Conservation (phyloP, 2,329 filamentous ascomycete genomes). For the Penicillium palitans region DNA sequence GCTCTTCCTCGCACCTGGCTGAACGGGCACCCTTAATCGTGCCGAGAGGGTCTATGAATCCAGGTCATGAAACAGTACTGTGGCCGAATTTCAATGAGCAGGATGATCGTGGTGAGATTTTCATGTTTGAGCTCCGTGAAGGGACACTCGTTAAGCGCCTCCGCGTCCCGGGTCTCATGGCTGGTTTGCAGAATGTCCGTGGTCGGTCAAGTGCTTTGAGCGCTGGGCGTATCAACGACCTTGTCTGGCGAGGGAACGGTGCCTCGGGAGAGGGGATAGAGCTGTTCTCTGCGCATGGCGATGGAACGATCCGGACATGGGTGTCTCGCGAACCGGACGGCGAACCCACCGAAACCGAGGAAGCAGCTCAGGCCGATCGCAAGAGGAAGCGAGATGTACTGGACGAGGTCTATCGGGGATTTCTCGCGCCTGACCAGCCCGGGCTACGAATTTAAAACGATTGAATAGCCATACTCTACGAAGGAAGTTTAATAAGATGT, state of each 20-base stretch:
- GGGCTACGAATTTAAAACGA: constrained; percentile 2
- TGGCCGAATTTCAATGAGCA: constrained; percentile 77
- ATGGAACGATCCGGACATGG: constrained; percentile 83
- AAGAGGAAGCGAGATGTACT: constrained; percentile 75
- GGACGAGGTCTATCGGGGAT: constrained; percentile 74
- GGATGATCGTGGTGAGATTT: constrained; percentile 65
- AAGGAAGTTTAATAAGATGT: background rate
- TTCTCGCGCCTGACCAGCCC: constrained; percentile 54
- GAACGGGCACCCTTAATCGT: constrained; percentile 63
- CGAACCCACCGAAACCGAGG: constrained; percentile 45
- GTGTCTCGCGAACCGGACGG: constrained; percentile 59
- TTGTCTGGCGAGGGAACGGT: constrained; percentile 72
- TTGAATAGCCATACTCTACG: background rate
- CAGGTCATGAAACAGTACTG: constrained; percentile 67
- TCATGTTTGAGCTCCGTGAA: constrained; percentile 76
- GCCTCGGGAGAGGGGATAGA: constrained; percentile 59
- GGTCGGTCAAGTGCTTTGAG: constrained; percentile 50
- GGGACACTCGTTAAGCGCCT: constrained; percentile 72
- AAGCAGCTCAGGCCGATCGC: constrained; percentile 52
- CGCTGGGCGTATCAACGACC: constrained; percentile 66
- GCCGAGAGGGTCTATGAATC: constrained; percentile 59
- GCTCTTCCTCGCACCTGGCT: constrained; percentile 56
- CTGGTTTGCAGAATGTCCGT: constrained; percentile 38
- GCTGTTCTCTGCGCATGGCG: constrained; percentile 79
- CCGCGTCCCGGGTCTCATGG: constrained; percentile 60